Evolutionary conservation across 139 green algal genomes (phyloP).

Genomic region (Ostreobium quekettii): DNA sequence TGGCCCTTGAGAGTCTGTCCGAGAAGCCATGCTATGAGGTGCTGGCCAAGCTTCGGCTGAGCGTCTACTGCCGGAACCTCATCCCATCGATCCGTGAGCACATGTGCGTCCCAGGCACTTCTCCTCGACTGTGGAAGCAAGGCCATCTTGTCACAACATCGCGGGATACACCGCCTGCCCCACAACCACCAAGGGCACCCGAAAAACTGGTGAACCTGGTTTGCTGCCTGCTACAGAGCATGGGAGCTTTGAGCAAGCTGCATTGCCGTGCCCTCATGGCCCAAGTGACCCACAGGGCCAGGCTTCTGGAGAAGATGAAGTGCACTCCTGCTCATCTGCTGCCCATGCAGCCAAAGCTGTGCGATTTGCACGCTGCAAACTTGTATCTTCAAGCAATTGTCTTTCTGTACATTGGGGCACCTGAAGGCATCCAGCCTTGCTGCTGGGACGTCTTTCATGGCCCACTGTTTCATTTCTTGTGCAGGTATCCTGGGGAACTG

Average conservation of each 20-base stretch:
- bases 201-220: not conserved
- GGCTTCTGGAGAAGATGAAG: not conserved
- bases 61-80: constrained; percentile 18
- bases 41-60: constrained; percentile 21
- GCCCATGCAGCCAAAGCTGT: not conserved
- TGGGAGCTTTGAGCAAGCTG: not conserved
- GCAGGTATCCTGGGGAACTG: too few relatives aligned
- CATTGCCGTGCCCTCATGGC: constrained; percentile 4
- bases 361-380: constrained; percentile 5
- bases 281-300: not conserved
- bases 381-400: constrained; percentile 14
- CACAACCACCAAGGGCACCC: not conserved
- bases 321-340: not conserved
- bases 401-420: constrained; percentile 7
- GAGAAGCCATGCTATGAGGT: constrained; percentile 22
- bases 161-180: not conserved
- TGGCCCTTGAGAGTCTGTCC: constrained; percentile 24
- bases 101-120: constrained; percentile 21
- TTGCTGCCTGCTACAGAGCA: not conserved
- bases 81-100: constrained; percentile 26
- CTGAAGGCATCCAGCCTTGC: not conserved
- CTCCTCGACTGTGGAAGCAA: not conserved
- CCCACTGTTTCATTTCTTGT: constrained; percentile 15
- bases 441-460: constrained; percentile 18
- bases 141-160: not conserved